Evolutionary conservation across 2,329 filamentous ascomycete genomes (phyloP), one percentile per base, ranked within the genome.

Genomic region (Byssoonygena ceratinophila): DNA sequence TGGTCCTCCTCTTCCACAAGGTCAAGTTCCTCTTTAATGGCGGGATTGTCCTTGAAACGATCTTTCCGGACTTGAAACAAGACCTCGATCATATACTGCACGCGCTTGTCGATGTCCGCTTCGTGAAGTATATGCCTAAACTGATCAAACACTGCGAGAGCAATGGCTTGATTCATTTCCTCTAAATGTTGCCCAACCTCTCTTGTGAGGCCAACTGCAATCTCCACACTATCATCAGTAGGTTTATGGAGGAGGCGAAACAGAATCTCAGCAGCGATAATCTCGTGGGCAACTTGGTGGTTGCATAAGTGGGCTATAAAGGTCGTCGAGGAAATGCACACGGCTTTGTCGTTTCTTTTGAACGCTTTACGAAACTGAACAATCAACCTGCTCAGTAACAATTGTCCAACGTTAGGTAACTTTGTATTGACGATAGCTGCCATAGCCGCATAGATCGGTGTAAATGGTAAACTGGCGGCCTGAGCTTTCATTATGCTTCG

Each of bases 31-130:
- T 96, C 90, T 67, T 83, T 90, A 61, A 97, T 75, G 0, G 89
- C 84, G 16, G 84, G 88, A 62, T 97, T 89, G 63, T 97, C 89
- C 73, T 95, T 95, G 76, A 94, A 98, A 62, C 85, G 85, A 71
- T 97, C 91, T 70, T 96, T 95, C 58, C 92, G 81, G 52, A 96
- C 85, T 71, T 98, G 90, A 67, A 98, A 98, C 40, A 98, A 73
- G 4, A 97, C 92, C 68, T 98, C 92, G 53, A 98, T 91, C 87
- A 95, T 95, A 71, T 97, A 98, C 71, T 98, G 92, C n/a, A 91
- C 90, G 58, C 92, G 80, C 76, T 95, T 96, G 66, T 97, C 91
- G 66, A 98, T 95, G 64, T 92, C 90, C 41, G 89, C 89, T 68
- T 98, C 92, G 72, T 98, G 91, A 7, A 98, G 74, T 58, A 97